Conservation (phyloP, 129 eudicot species). For the Saussurea involucrata region DNA sequence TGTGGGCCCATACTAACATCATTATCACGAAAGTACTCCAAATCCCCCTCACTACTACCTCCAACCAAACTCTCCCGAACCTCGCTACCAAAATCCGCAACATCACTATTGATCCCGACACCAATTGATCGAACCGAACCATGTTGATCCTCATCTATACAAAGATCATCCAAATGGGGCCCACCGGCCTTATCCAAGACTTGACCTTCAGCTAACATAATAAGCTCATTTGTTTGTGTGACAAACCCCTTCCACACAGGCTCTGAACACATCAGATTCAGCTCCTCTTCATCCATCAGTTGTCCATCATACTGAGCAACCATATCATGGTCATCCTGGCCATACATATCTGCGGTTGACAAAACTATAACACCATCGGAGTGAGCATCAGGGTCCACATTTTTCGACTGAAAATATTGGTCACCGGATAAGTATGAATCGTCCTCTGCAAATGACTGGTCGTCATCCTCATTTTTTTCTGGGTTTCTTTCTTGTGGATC, state of each 20-base stretch:
- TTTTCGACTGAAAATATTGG: constrained; percentile 55
- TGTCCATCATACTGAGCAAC: constrained; percentile 76
- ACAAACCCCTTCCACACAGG: constrained; percentile 94
- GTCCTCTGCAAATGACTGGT: constrained; percentile 90
- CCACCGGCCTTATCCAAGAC: constrained; percentile 52
- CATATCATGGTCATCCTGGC: constrained; percentile 42
- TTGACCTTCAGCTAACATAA: constrained; percentile 71
- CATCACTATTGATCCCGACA: constrained; percentile 94
- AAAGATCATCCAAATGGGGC: constrained; percentile 55
- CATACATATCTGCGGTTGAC: constrained; percentile 44
- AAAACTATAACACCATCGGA: constrained; percentile 54
- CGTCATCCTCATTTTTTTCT: constrained; percentile 76
- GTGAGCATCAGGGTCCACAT: constrained; percentile 41
- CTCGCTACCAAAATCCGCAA: constrained; percentile 91
- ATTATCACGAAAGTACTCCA: constrained; percentile 60
- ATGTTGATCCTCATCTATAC: constrained; percentile 85
- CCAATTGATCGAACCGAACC: constrained; percentile 97
- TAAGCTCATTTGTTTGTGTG: constrained; percentile 62
- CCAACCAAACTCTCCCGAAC: constrained; percentile 74
- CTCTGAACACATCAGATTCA: constrained; percentile 71
- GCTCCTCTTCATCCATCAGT: constrained; percentile 78
- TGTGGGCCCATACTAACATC: constrained; percentile 36
- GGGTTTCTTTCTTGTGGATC: constrained; percentile 62
- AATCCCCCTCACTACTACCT: constrained; percentile 89
- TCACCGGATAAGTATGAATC: constrained; percentile 86